Base-by-base conservation (phyloP, 2,329 filamentous ascomycete species). In the Volutella citrinella region DNA sequence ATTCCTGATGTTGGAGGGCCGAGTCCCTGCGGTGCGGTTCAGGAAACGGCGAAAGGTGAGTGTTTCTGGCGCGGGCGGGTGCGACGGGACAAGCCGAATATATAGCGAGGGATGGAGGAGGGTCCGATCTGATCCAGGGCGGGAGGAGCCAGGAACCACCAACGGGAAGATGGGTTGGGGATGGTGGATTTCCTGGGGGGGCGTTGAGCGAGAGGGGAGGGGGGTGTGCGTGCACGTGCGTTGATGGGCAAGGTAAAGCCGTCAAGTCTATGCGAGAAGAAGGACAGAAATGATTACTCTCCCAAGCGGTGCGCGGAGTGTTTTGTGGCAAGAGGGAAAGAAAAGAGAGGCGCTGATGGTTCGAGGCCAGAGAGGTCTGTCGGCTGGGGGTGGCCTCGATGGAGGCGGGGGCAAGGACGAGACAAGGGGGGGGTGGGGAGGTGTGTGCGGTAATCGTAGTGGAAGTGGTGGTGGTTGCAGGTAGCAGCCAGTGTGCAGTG, bases 1-100 rank as follows among this genome's bases (percentile, higher is more conserved):
- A 51, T 51, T 51, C 48, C 48, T 47, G 30, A 47, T 36, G 43
- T 34, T 40, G 36, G 51, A 46, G 44, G 43, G 35, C 32, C 34
- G 39, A 42, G 45, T 46, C 38, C 43, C 42, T 44, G 42, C 38
- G 32, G 19, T 24, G 30, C 45, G 36, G 31, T 45, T 38, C 40
- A 33, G 43, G 31, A 34, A 40, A n/a, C n/a, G 31, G 34, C 40
- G 28, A 32, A 42, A 30, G 38, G 34, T 32, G 19, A 42, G 43
- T 42, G 40, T 49, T 40, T 49, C 46, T 49, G 41, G 39, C 38
- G 36, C 38, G 41, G 42, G 34, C 46, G 44, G 46, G 32, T 35
- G 32, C 41, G 34, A 36, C 43, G 46, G 46, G 46, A 49, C 46
- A 48, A 39, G 46, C 46, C 46, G 46, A 45, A 37, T 38, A 36